Evolutionary conservation across 2,329 filamentous ascomycete genomes (phyloP), one percentile per base, ranked within the genome.

Genomic region (Chaetomium sp.): DNA sequence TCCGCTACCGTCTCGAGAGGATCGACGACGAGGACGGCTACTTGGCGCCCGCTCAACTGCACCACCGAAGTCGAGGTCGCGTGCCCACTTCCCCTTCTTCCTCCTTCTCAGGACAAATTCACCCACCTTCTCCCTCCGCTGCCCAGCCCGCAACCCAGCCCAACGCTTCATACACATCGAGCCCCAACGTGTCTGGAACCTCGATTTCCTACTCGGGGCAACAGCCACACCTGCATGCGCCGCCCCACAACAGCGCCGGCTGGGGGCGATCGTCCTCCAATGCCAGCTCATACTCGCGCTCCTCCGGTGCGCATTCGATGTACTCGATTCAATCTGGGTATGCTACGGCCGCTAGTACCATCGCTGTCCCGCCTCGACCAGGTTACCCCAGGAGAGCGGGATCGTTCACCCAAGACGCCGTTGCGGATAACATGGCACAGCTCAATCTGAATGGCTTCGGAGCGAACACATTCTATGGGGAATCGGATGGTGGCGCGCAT

Each of bases 1-100:
- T 61, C 40, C 65, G 65, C 33, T 68, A 61, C 45, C 64, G 61
- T 36, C 47, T 68, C 43, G 61, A 65, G 59, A 60, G 61, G 54
- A 59, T 67, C 49, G 50, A 60, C 9, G 62, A 62, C 43, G 19
- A 27, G 19, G 19, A 27, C 19, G 19, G 19, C 19, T 27, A 27
- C 19, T 27, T 27, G 19, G 19, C 19, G 19, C 19, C 19, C 3
- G 19, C 19, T 35, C 50, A 9, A 33, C 7, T 27, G 48, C 34
- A 27, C 19, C 19, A 27, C 19, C 19, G 19, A 27, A 27, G 19
- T 32, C 37, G 33, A 45, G 32, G 38, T 46, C 59, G 44, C 56
- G 44, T 41, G 53, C 49, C 54, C 48, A 44, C 46, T 51, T 54
- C 47, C n/a, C 4, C 49, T 11, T 27, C 46, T 51, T 54, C 47